These are phyloP conservation scores for Cryptococcus jaspeensis DNA, from an alignment of 1,284 basidiomycete genomes.

Conservation along the genomic window DNA sequence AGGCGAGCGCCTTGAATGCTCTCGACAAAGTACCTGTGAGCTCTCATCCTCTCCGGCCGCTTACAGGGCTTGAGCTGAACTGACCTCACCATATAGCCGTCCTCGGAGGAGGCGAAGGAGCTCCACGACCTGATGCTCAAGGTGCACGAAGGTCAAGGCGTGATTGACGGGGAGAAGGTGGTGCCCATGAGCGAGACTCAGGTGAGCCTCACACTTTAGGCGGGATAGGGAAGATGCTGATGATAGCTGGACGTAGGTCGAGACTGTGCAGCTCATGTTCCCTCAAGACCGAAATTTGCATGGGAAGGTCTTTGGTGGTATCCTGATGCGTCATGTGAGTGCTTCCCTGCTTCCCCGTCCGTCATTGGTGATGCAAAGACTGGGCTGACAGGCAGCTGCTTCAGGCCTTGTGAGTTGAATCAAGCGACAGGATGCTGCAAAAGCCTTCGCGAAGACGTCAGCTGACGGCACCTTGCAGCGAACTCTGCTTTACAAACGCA, in stretches of 20 bases:
- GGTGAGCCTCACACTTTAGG: constrained; percentile 17
- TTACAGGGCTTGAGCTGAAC: background rate
- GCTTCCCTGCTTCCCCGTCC: background rate
- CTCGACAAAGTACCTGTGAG: constrained; percentile 63
- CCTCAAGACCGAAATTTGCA: constrained; percentile 82
- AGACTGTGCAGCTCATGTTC: constrained; percentile 62
- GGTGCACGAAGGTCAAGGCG: constrained; percentile 45
- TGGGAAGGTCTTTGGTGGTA: constrained; percentile 74
- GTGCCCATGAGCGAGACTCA: constrained; percentile 48
- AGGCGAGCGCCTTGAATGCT: constrained; percentile 58
- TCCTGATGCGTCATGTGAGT: constrained; percentile 63
- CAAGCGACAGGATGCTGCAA: background rate
- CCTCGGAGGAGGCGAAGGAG: constrained; percentile 63
- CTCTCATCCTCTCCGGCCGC: background rate
- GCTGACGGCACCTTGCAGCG: constrained; percentile 15
- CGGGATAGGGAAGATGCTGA: background rate
- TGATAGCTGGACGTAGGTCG: constrained; percentile 18
- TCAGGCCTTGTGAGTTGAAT: constrained; percentile 29
- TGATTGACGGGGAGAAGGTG: constrained; percentile 37
- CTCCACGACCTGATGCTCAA: constrained; percentile 68
- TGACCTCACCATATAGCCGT: constrained; percentile 53
- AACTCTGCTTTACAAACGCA: constrained; percentile 74
- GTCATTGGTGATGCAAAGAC: background rate
- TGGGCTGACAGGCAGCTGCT: background rate
- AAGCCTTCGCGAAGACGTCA: background rate